Conservation (phyloP, 352 stramenopile species). For the Phytophthora ramorum region DNA sequence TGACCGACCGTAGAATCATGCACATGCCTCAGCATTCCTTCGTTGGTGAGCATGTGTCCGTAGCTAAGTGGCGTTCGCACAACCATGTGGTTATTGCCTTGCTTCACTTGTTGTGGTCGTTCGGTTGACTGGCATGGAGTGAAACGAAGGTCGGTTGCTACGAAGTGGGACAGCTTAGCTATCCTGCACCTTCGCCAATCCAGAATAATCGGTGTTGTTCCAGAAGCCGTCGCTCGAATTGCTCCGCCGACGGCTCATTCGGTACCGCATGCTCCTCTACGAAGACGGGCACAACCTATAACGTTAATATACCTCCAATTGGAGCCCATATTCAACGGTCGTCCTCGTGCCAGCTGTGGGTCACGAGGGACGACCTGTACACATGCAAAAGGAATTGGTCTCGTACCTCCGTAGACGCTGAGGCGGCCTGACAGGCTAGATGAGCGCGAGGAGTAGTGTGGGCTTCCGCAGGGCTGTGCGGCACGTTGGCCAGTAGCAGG, state of each 20-base stretch:
- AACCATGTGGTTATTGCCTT: background rate
- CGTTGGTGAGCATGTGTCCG: background rate
- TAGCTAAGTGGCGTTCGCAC: background rate
- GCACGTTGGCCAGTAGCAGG: conserved; percentile 20
- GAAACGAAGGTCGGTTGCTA: background rate
- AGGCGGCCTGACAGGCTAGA: conserved; percentile 63
- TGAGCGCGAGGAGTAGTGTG: conserved; percentile 72
- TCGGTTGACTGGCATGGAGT: conserved; percentile 1
- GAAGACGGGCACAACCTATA: conserved; percentile 27
- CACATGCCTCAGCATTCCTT: background rate
- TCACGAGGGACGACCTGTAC: conserved; percentile 19
- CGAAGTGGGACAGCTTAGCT: conserved; percentile 5
- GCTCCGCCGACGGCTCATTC: conserved; percentile 36
- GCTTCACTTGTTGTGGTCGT: background rate
- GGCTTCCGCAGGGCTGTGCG: conserved; percentile 52
- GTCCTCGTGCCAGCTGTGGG: conserved; percentile 22
- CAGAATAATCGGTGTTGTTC: conserved; percentile 80
- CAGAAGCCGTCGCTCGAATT: conserved; percentile 56
- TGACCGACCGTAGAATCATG: background rate
- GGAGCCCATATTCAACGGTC: conserved; percentile 1
- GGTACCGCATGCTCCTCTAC: conserved; percentile 42
- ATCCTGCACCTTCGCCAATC: conserved; percentile 71
- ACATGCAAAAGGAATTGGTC: conserved; percentile 15
- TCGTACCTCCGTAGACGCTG: conserved; percentile 60
- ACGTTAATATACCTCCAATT: conserved; percentile 32